These are phyloP conservation scores for Fusarium cyanostomum DNA, from an alignment of 2,329 filamentous ascomycete genomes.

Conservation along the genomic window DNA sequence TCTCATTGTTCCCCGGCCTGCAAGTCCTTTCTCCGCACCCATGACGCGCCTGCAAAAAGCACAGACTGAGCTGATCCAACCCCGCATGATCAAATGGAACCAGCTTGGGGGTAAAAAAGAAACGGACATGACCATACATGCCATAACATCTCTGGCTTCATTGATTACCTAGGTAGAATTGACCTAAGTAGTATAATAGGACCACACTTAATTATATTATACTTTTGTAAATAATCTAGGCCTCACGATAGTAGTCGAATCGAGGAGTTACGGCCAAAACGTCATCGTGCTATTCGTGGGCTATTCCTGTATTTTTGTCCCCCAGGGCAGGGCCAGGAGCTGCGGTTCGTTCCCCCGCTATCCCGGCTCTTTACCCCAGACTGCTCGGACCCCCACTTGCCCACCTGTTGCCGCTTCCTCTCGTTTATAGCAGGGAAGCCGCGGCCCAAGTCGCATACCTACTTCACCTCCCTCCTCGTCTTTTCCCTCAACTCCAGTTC, in stretches of 20 bases:
- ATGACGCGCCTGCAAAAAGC: constrained; percentile 14
- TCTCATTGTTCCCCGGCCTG: background rate
- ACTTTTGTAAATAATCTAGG: too few species aligned
- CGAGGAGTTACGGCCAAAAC: too few species aligned
- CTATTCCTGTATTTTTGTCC: too few species aligned
- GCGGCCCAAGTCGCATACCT: constrained; percentile 31
- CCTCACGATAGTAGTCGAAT: too few species aligned
- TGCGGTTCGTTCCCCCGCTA: constrained; percentile 29
- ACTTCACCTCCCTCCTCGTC: constrained; percentile 1
- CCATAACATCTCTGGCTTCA: too few species aligned
- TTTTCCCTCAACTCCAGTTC: constrained; percentile 3
- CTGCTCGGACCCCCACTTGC: constrained; percentile 25
- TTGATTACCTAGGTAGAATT: too few species aligned
- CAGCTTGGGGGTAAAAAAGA: too few species aligned
- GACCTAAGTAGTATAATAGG: too few species aligned
- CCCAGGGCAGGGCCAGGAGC: background rate
- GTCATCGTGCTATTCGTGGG: too few species aligned
- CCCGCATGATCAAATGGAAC: constrained; percentile 36
- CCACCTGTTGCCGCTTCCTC: constrained; percentile 26
- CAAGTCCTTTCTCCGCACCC: constrained; percentile 21
- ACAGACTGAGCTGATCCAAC: constrained; percentile 7
- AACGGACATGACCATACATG: too few species aligned
- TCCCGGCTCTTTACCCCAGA: constrained; percentile 43
- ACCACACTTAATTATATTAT: too few species aligned
- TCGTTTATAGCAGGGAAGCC: constrained; percentile 40